Conservation (phyloP, 176 grass and related monocot genomes). For the Avena insularis region DNA sequence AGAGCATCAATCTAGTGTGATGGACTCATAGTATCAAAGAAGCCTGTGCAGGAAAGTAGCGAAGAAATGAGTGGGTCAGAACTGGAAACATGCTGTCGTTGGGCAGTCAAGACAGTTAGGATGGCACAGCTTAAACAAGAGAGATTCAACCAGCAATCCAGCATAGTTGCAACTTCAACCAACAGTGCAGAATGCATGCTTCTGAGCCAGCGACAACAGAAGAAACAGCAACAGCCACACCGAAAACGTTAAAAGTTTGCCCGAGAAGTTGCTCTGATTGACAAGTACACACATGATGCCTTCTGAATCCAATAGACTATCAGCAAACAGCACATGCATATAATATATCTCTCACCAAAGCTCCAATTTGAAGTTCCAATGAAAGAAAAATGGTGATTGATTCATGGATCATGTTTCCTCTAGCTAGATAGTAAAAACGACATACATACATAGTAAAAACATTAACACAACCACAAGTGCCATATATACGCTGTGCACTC, state of each 20-base stretch:
- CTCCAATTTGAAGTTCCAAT: not conserved
- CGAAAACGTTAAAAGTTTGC: no score
- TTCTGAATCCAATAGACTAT: not conserved
- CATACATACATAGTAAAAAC: not conserved
- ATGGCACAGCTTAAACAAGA: not conserved
- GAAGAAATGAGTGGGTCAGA: not conserved
- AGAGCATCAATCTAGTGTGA: not conserved
- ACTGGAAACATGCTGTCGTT: not conserved
- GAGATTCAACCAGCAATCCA: no score
- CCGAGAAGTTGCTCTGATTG: no score
- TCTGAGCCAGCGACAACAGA: no score
- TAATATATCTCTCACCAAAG: not conserved
- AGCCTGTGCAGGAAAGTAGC: not conserved
- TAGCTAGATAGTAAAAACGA: not conserved
- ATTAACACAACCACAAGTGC: not conserved
- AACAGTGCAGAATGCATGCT: no score
- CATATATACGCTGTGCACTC: not conserved
- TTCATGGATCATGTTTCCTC: not conserved
- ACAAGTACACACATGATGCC: not conserved
- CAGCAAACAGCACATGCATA: no score
- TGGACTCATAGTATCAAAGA: not conserved
- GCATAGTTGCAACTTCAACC: no score
- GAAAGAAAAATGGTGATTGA: not conserved
- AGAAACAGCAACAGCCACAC: no score
- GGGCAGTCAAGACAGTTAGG: not conserved